These are phyloP conservation scores for Barbarea vulgaris DNA, from an alignment of 345 rosid species.

Conservation along the genomic window DNA sequence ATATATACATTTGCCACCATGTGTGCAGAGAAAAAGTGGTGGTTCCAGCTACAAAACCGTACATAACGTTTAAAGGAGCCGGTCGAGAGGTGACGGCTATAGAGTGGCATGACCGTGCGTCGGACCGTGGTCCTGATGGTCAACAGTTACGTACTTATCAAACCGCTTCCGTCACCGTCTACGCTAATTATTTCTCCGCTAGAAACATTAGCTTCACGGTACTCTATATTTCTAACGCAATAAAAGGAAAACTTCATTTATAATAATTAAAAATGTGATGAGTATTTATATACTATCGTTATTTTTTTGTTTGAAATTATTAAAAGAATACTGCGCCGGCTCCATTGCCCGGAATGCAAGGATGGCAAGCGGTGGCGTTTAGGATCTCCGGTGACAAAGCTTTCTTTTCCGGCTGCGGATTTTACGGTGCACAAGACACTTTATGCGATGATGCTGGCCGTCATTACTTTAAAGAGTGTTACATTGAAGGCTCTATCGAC, in stretches of 20 bases:
- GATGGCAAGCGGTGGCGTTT: conserved; percentile 94
- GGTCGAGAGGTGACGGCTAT: conserved; percentile 80
- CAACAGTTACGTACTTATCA: conserved; percentile 90
- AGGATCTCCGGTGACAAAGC: conserved; percentile 95
- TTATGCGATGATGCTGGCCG: conserved; percentile 94
- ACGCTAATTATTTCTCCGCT: conserved; percentile 82
- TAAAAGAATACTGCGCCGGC: conserved; percentile 98
- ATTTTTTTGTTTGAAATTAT: background rate
- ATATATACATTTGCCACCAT: background rate
- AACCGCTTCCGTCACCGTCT: conserved; percentile 89
- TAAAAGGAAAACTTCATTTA: too few relatives aligned
- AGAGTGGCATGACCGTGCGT: conserved; percentile 97
- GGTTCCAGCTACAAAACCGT: conserved; percentile 83
- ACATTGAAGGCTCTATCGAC: conserved; percentile 92
- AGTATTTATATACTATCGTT: too few relatives aligned
- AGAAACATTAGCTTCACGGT: conserved; percentile 95
- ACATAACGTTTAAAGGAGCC: conserved; percentile 82
- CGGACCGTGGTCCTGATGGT: conserved; percentile 81
- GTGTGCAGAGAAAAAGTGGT: conserved; percentile 80
- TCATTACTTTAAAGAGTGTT: conserved; percentile 88
- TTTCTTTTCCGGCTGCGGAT: conserved; percentile 85
- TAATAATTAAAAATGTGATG: too few relatives aligned
- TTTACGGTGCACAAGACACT: conserved; percentile 94
- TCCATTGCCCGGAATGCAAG: conserved; percentile 90
- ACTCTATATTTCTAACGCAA: background rate